These are phyloP conservation scores for Didymella glomerata DNA, from an alignment of 2,329 filamentous ascomycete species.

Conservation along the genomic window DNA sequence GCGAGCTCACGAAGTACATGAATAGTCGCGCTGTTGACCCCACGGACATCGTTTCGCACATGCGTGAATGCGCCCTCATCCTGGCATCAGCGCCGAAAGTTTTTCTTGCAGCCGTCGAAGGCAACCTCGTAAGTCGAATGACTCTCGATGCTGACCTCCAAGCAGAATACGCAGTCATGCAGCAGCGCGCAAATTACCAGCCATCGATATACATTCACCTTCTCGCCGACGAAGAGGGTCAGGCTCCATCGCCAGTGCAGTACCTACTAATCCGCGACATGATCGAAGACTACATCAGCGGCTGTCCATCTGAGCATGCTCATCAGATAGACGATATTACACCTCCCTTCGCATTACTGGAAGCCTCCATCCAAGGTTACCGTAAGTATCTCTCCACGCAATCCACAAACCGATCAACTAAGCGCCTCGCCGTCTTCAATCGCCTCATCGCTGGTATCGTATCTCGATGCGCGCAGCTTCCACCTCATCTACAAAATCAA, in stretches of 20 bases:
- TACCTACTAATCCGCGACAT: constrained; percentile 32
- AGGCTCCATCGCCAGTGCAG: constrained; percentile 36
- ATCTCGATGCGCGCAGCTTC: constrained; percentile 25
- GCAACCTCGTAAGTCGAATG: constrained; percentile 32
- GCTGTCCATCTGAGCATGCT: constrained; percentile 11
- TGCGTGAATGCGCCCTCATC: constrained; percentile 39
- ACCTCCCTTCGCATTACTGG: constrained; percentile 4
- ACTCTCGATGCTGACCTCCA: constrained; percentile 25
- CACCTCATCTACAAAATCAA: constrained; percentile 16
- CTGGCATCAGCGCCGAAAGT: constrained; percentile 37
- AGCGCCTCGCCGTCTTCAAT: constrained; percentile 26
- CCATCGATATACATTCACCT: constrained; percentile 44
- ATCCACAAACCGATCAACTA: constrained; percentile 19
- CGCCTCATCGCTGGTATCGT: constrained; percentile 32
- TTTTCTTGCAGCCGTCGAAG: constrained; percentile 38
- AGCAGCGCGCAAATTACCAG: constrained; percentile 31
- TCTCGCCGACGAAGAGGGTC: constrained; percentile 32
- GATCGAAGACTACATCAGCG: constrained; percentile 29
- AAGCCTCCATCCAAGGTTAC: constrained; percentile 23
- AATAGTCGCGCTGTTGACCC: constrained; percentile 26
- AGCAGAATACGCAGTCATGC: constrained; percentile 29
- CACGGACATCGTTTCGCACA: constrained; percentile 20
- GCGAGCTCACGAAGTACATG: constrained; percentile 38
- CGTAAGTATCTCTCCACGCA: constrained; percentile 39
- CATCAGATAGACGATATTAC: constrained; percentile 36